These are phyloP conservation scores for Erythrobasidium hasegawianum DNA, from an alignment of 1,284 basidiomycete species.

Conservation along the genomic window DNA sequence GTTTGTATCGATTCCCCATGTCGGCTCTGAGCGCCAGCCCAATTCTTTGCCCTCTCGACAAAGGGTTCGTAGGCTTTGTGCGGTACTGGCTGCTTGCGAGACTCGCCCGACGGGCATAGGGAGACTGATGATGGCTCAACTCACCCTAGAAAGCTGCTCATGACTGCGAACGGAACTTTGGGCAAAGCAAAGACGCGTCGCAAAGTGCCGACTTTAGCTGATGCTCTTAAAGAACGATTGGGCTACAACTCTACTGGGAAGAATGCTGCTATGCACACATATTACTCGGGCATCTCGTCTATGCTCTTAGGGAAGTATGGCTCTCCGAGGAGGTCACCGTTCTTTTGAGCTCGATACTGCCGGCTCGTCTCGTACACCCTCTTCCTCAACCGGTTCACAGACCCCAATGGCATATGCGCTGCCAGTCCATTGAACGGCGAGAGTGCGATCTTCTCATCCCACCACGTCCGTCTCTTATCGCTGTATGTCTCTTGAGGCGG, in stretches of 20 bases:
- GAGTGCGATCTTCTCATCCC: constrained; percentile 33
- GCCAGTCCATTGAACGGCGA: constrained; percentile 33
- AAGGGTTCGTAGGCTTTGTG: neutral
- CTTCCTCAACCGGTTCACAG: constrained; percentile 30
- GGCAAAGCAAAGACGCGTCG: too few relatives aligned
- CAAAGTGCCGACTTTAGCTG: neutral
- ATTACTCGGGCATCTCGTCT: constrained; percentile 32
- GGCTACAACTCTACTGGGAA: too few relatives aligned
- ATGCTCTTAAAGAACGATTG: neutral
- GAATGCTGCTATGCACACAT: too few relatives aligned
- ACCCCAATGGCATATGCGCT: constrained; percentile 28
- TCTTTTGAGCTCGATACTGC: constrained; percentile 19
- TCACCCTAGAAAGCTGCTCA: constrained; percentile 35
- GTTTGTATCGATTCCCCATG: neutral
- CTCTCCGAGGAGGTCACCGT: constrained; percentile 1
- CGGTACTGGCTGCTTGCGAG: too few relatives aligned
- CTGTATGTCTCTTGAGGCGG: constrained; percentile 19
- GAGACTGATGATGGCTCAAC: neutral
- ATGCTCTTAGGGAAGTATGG: constrained; percentile 25
- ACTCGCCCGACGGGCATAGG: too few relatives aligned
- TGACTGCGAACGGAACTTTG: neutral
- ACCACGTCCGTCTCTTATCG: constrained; percentile 23
- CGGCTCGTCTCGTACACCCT: constrained; percentile 11
- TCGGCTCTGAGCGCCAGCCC: neutral
- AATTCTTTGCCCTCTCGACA: constrained; percentile 12